Conservation (phyloP, 2,329 filamentous ascomycete species). For the Aureobasidium uvarum region DNA sequence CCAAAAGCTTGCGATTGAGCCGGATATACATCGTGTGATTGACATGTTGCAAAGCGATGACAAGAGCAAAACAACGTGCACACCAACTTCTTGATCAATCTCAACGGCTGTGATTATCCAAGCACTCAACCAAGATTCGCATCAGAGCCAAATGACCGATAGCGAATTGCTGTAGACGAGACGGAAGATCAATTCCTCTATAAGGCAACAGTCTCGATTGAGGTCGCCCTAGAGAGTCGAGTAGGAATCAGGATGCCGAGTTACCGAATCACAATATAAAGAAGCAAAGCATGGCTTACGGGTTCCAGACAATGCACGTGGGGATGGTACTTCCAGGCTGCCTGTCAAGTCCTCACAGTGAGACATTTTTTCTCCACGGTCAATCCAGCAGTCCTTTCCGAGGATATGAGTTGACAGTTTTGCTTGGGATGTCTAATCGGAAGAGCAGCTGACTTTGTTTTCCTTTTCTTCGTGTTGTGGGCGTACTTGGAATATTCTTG, state of each 20-base stretch:
- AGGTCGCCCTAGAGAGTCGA: neutral
- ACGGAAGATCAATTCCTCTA: neutral
- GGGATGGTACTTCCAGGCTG: neutral
- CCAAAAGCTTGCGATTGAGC: neutral
- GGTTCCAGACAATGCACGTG: neutral
- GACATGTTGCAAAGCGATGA: no score
- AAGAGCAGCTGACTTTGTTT: neutral
- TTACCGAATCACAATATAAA: neutral
- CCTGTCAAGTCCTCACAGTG: slow-evolving; percentile 8
- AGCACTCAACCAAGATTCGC: neutral
- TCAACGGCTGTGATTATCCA: neutral
- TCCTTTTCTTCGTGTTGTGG: neutral
- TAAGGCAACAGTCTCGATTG: neutral
- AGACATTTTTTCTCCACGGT: slow-evolving; percentile 1
- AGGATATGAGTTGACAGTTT: neutral
- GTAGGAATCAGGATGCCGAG: neutral
- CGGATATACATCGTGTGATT: neutral
- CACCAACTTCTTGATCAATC: neutral
- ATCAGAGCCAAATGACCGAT: neutral
- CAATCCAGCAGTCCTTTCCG: neutral
- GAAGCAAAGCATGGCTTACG: slow-evolving; percentile 1
- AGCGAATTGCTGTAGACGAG: neutral
- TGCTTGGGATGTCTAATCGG: neutral
- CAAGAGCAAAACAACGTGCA: no score
- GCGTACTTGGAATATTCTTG: neutral